Evolutionary conservation across 164 flowering plant genomes (phyloP).

Genomic region (Berberis thunbergii): DNA sequence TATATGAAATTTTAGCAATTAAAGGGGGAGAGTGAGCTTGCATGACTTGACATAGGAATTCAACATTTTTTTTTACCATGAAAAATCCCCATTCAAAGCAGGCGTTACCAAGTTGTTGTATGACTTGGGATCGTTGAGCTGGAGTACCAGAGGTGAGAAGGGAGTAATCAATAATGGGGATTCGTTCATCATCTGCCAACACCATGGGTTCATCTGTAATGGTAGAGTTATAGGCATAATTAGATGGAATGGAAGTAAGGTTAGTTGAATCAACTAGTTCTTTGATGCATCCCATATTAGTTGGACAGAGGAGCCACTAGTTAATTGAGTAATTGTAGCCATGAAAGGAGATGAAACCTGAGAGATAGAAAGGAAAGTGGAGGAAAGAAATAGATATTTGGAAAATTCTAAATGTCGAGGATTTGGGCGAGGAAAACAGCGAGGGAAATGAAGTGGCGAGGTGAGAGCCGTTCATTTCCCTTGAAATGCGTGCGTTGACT

Average conservation of each 20-base stretch:
- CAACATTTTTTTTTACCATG: not conserved
- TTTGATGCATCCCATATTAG: conserved; percentile 12
- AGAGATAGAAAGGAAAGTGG: too few relatives aligned
- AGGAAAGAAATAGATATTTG: too few relatives aligned
- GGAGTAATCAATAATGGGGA: conserved; percentile 36
- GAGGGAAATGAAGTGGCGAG: too few relatives aligned
- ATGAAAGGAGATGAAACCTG: not conserved
- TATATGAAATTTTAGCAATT: not conserved
- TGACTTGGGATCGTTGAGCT: conserved; percentile 33
- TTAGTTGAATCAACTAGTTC: conserved; percentile 18
- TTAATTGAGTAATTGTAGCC: not conserved
- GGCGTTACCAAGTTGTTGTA: conserved; percentile 43
- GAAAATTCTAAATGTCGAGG: too few relatives aligned
- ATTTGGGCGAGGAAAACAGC: too few relatives aligned
- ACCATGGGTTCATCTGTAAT: not conserved
- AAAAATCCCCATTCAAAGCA: conserved; percentile 81
- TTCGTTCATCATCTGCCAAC: conserved; percentile 2
- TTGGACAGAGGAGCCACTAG: not conserved
- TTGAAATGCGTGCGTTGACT: too few relatives aligned
- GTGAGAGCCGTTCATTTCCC: too few relatives aligned
- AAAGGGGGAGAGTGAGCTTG: not conserved
- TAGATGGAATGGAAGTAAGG: conserved; percentile 25
- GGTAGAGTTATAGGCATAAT: conserved; percentile 12
- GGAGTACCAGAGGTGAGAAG: conserved; percentile 29
- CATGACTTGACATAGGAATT: not conserved